Evolutionary conservation across 805 yeast genomes (phyloP).

Genomic region (Kurtzmaniella cleridarum): DNA sequence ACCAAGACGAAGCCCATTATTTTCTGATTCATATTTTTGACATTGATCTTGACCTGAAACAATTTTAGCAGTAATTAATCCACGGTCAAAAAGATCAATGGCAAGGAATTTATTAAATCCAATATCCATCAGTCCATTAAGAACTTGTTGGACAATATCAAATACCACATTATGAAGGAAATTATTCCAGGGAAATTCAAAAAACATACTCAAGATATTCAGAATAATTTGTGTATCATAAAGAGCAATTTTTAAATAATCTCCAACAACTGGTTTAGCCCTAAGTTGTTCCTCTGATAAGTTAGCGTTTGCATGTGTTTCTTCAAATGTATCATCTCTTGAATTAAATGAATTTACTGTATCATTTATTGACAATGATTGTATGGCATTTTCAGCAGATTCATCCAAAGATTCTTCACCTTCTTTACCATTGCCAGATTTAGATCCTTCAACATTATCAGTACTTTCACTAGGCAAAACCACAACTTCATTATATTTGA

Average conservation of each 20-base stretch:
- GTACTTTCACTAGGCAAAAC: constrained; percentile 20
- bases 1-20: constrained; percentile 66
- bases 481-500: constrained; percentile 40
- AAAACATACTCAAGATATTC: constrained; percentile 39
- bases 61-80: constrained; percentile 37
- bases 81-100: constrained; percentile 54
- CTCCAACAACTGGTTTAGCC: constrained; percentile 40
- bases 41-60: constrained; percentile 51
- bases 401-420: constrained; percentile 5
- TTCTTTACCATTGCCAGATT: constrained; percentile 6
- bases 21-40: constrained; percentile 51
- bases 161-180: constrained; percentile 43
- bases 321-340: constrained; percentile 22
- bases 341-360: constrained; percentile 35
- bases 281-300: constrained; percentile 39
- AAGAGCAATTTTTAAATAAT: constrained; percentile 35
- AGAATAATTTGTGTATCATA: constrained; percentile 39
- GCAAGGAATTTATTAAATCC: constrained; percentile 44
- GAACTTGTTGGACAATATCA: constrained; percentile 43
- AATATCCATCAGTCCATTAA: constrained; percentile 44
- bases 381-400: constrained; percentile 1
- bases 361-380: constrained; percentile 9
- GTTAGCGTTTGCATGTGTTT: constrained; percentile 40
- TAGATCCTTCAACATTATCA: constrained; percentile 7
- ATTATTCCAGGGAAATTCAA: constrained; percentile 44